phyloP scores from a whole-genome alignment of 768 basidiomycete genomes.

The Lactifluus piperatus region DNA sequence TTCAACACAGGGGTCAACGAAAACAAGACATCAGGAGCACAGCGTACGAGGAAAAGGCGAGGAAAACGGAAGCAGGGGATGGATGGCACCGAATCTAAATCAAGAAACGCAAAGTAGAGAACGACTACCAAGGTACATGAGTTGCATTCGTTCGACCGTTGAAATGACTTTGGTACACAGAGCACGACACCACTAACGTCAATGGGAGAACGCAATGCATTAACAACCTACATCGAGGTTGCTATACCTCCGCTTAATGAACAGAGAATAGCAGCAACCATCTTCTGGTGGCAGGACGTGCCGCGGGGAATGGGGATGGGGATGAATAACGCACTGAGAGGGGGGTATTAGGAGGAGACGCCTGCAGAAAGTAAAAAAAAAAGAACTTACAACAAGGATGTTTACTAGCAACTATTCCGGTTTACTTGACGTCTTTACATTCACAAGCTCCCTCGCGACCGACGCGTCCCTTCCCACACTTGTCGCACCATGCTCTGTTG shows the following conservation, averaged over 20 bases:
- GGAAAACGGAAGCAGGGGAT: not conserved
- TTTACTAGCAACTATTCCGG: slow-evolving; percentile 1
- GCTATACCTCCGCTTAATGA: slow-evolving; percentile 23
- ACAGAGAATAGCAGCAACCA: slow-evolving; percentile 21
- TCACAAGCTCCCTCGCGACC: slow-evolving; percentile 22
- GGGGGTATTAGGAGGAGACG: not conserved
- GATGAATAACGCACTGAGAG: not conserved
- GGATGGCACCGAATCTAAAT: not conserved
- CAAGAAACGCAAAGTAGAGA: not conserved
- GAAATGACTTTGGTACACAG: not conserved
- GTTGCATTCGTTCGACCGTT: slow-evolving; percentile 2
- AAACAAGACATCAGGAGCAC: not conserved
- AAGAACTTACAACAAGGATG: not conserved
- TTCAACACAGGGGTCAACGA: not conserved
- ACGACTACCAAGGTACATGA: not conserved
- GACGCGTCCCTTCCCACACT: slow-evolving; percentile 25
- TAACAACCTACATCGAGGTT: slow-evolving; percentile 18
- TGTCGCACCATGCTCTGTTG: slow-evolving; percentile 16
- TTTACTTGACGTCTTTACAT: slow-evolving; percentile 59
- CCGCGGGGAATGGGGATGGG: slow-evolving; percentile 1
- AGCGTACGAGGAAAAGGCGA: not conserved
- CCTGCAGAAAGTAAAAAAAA: not conserved
- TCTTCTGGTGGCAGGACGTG: slow-evolving; percentile 20
- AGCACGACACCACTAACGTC: not conserved
- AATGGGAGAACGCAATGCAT: slow-evolving; percentile 8